These are phyloP conservation scores for Monosporascus sp. DNA, from an alignment of 2,329 filamentous ascomycete species.

Conservation along the genomic window DNA sequence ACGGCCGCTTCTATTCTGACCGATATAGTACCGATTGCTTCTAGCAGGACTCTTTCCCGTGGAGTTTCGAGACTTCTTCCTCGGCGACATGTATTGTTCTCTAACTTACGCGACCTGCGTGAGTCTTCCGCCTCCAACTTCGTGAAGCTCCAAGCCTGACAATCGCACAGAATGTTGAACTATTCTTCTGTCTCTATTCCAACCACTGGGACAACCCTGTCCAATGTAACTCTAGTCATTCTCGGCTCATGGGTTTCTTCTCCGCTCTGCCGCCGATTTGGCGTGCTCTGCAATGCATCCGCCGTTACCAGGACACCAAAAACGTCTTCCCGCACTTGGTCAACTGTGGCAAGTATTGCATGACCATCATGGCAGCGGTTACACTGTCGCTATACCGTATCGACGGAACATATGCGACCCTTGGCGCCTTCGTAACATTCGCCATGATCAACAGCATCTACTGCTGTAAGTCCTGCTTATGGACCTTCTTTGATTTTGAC, in stretches of 20 bases:
- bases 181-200: constrained; percentile 95
- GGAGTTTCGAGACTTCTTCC: constrained; percentile 94
- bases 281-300: constrained; percentile 84
- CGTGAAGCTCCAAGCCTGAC: constrained; percentile 13
- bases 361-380: constrained; percentile 75
- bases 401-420: constrained; percentile 45
- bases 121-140: constrained; percentile 32
- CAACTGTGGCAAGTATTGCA: constrained; percentile 87
- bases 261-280: constrained; percentile 78
- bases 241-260: constrained; percentile 80
- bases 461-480: constrained; percentile 50
- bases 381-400: constrained; percentile 81
- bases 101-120: constrained; percentile 85
- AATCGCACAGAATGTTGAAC: constrained; percentile 65
- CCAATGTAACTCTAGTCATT: constrained; percentile 82
- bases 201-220: constrained; percentile 65
- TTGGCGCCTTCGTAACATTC: constrained; percentile 74
- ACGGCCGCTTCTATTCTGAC: constrained; percentile 21
- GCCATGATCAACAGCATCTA: constrained; percentile 81
- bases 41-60: constrained; percentile 86
- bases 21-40: constrained; percentile 68
- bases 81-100: constrained; percentile 97
- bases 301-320: constrained; percentile 80
- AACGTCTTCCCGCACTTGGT: constrained; percentile 89
- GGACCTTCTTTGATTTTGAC: background rate